Evolutionary conservation across 2,329 filamentous ascomycete genomes (phyloP).

Genomic region (Cladophialophora exuberans): DNA sequence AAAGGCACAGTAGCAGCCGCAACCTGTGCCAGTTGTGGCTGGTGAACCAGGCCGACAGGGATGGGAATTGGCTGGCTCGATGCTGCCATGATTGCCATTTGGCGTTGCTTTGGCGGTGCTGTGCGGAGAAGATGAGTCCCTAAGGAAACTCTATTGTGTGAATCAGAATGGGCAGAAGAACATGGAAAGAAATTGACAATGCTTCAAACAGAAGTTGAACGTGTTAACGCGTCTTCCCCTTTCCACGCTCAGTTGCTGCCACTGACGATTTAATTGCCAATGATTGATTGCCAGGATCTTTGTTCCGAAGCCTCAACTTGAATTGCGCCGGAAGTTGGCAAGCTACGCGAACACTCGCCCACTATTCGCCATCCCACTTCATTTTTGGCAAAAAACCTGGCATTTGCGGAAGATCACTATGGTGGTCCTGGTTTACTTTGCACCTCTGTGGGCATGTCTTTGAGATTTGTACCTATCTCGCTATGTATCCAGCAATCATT

Average conservation of each 20-base stretch:
- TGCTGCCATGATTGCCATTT: conserved; percentile 5
- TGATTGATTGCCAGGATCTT: conserved; percentile 11
- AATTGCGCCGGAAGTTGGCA: conserved; percentile 8
- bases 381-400: conserved; percentile 3
- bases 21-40: conserved; percentile 9
- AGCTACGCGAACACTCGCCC: conserved; percentile 3
- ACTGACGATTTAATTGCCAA: background rate
- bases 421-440: background rate
- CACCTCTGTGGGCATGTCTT: no score
- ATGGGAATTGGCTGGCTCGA: conserved; percentile 14
- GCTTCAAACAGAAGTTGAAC: no score
- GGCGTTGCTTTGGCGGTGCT: conserved; percentile 6
- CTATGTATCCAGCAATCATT: background rate
- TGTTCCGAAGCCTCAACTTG: background rate
- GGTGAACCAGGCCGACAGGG: conserved; percentile 7
- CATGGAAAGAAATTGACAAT: no score
- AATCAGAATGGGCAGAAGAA: no score
- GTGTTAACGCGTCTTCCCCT: no score
- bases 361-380: conserved; percentile 14
- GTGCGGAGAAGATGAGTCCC: conserved; percentile 12
- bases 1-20: conserved; percentile 1
- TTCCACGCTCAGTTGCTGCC: conserved; percentile 7
- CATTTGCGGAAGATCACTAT: conserved; percentile 1
- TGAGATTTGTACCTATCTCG: background rate
- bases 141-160: conserved; percentile 10